phyloP scores from a whole-genome alignment of 306 rosid species.

The Echinosophora koreensis region DNA sequence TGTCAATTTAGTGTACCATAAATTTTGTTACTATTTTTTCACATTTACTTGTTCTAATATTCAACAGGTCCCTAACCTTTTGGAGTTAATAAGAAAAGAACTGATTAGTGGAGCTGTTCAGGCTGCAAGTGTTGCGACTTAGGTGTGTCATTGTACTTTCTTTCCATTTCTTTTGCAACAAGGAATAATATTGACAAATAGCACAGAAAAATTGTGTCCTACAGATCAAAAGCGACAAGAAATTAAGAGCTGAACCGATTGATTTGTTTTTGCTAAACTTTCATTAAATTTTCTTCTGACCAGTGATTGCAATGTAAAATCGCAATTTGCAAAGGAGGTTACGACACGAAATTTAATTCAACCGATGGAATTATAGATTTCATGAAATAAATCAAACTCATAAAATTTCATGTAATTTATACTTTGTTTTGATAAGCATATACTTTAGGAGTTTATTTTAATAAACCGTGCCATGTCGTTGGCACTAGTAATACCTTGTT shows the following conservation, averaged over 20 bases:
- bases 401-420: too few species aligned
- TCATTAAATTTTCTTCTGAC: background rate
- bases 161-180: background rate
- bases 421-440: too few species aligned
- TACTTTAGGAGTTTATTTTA: too few species aligned
- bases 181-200: background rate
- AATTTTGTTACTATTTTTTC: background rate
- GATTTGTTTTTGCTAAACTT: too few species aligned
- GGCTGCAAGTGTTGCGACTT: background rate
- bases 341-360: too few species aligned
- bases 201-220: background rate
- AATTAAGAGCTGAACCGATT: background rate
- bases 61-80: slow-evolving; percentile 63
- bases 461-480: too few species aligned
- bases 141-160: background rate
- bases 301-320: background rate
- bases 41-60: slow-evolving; percentile 7
- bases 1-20: background rate
- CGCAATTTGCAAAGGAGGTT: background rate
- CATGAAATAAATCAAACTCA: background rate
- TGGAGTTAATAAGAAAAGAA: slow-evolving; percentile 61
- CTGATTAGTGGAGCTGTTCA: slow-evolving; percentile 46
- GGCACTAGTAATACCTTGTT: background rate
- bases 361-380: too few species aligned
- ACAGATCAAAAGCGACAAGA: background rate